Percentiles rank a stretch among this genome's conserved stretches.
phyloP scores from a whole-genome alignment of 2,329 filamentous ascomycete genomes.

The Hypoxylon sp. region DNA sequence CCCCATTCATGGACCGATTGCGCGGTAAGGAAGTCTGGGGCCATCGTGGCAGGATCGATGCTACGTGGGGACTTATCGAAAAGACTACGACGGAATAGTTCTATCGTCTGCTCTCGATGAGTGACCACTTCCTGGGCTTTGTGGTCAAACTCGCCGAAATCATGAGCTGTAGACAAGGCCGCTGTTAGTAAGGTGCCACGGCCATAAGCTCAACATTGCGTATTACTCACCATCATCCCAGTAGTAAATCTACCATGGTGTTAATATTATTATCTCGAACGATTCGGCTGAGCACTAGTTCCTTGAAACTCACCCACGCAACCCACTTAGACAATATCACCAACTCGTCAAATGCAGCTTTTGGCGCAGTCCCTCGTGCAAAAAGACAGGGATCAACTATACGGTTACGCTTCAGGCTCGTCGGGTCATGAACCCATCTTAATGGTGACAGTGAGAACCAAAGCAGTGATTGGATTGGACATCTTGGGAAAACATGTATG shows the following conservation, averaged over 20 bases:
- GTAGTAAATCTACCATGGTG: slow-evolving; percentile 10
- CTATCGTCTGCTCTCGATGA: slow-evolving; percentile 23
- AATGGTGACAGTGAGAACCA: background rate
- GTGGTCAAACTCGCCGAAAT: slow-evolving; percentile 23
- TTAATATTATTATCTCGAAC: background rate
- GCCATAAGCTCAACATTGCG: background rate
- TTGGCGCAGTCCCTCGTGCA: slow-evolving; percentile 16
- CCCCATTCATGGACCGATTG: slow-evolving; percentile 28
- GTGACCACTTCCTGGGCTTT: slow-evolving; percentile 9
- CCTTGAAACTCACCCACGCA: slow-evolving; percentile 21
- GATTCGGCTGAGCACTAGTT: background rate
- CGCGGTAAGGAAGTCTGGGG: slow-evolving; percentile 15
- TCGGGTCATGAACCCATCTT: slow-evolving; percentile 25
- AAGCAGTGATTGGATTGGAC: background rate
- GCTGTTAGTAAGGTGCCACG: background rate
- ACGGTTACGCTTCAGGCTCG: slow-evolving; percentile 26
- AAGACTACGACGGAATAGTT: slow-evolving; percentile 14
- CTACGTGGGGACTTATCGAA: background rate
- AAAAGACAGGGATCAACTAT: slow-evolving; percentile 24
- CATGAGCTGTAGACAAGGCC: slow-evolving; percentile 13
- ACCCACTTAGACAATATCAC: slow-evolving; percentile 14
- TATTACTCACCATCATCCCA: slow-evolving; percentile 21
- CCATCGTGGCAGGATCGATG: slow-evolving; percentile 6
- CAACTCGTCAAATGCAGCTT: slow-evolving; percentile 4
- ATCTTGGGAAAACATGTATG: background rate